phyloP scores from a whole-genome alignment of 495 filamentous ascomycete genomes.

The Penicillium daleae region DNA sequence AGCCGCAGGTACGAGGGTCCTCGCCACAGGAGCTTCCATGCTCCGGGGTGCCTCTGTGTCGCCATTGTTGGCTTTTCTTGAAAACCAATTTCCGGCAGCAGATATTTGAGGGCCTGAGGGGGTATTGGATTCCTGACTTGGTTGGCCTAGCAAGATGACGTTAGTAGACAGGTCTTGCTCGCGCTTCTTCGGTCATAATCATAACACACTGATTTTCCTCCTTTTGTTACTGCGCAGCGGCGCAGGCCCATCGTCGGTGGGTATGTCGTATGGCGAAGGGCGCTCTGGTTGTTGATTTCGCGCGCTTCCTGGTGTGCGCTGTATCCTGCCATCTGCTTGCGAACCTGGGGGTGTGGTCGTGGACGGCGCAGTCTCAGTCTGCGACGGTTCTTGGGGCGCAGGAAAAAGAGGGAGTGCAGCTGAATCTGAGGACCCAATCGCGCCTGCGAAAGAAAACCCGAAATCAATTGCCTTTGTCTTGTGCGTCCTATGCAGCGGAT shows the following conservation, averaged over 20 bases:
- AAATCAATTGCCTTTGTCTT: slow-evolving; percentile 53
- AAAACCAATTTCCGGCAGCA: neutral
- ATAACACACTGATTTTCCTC: slow-evolving; percentile 28
- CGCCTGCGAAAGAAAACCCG: slow-evolving; percentile 53
- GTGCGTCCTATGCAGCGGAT: slow-evolving; percentile 41
- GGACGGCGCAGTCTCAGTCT: slow-evolving; percentile 17
- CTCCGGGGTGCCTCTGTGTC: neutral
- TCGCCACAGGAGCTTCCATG: neutral
- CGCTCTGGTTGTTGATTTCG: slow-evolving; percentile 32
- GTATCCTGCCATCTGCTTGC: slow-evolving; percentile 7
- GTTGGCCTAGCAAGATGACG: neutral
- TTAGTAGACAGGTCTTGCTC: neutral
- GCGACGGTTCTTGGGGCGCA: slow-evolving; percentile 23
- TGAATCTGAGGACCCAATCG: slow-evolving; percentile 14
- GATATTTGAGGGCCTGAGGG: slow-evolving; percentile 1
- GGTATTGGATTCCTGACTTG: neutral
- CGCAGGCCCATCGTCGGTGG: slow-evolving; percentile 21
- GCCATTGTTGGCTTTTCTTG: slow-evolving; percentile 17
- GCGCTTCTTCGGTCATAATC: neutral
- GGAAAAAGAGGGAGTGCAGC: slow-evolving; percentile 25
- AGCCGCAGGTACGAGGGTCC: neutral
- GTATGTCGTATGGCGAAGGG: slow-evolving; percentile 35
- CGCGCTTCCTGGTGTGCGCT: slow-evolving; percentile 30
- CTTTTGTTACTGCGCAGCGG: slow-evolving; percentile 29
- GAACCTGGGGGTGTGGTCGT: slow-evolving; percentile 15